phyloP scores from a whole-genome alignment of 2,329 filamentous ascomycete species.

The Neofusicoccum sp. region DNA sequence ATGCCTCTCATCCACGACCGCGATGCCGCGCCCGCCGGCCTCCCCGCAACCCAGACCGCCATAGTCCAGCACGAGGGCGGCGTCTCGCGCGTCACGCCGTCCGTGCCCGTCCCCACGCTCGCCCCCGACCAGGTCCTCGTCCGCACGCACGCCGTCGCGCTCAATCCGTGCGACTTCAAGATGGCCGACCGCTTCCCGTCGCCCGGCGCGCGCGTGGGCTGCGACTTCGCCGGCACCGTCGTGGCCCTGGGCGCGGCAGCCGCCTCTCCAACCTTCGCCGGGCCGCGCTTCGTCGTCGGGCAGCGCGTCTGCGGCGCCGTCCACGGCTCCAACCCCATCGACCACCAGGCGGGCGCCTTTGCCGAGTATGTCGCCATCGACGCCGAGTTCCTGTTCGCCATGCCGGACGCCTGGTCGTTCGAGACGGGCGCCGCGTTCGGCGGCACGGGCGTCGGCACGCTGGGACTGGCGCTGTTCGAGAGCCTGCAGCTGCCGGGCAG shows the following conservation, averaged over 20 bases:
- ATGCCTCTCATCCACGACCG: too few species aligned
- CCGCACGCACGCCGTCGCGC: background rate
- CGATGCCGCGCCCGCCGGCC: too few species aligned
- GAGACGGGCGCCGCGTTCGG: background rate
- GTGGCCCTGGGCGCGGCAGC: background rate
- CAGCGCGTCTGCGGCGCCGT: background rate
- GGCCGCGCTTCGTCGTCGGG: background rate
- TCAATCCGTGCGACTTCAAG: background rate
- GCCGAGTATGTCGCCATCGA: background rate
- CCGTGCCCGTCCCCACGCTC: background rate
- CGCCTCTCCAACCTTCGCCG: background rate
- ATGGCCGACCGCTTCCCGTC: background rate
- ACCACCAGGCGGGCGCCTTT: background rate
- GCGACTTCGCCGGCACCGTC: slow-evolving; percentile 6
- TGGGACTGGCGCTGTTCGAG: slow-evolving; percentile 6
- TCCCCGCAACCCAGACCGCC: background rate
- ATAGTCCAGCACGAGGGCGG: background rate
- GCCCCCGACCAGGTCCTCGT: background rate
- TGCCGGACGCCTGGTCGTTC: background rate
- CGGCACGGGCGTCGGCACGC: slow-evolving; percentile 6
- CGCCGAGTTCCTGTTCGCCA: background rate
- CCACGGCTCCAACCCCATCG: background rate
- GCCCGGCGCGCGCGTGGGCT: background rate
- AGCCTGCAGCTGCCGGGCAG: background rate
- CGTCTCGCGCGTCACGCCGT: background rate